Evolutionary conservation across 805 yeast genomes (phyloP), one percentile per base, ranked within the genome.

Genomic region (Metschnikowia kofuensis): DNA sequence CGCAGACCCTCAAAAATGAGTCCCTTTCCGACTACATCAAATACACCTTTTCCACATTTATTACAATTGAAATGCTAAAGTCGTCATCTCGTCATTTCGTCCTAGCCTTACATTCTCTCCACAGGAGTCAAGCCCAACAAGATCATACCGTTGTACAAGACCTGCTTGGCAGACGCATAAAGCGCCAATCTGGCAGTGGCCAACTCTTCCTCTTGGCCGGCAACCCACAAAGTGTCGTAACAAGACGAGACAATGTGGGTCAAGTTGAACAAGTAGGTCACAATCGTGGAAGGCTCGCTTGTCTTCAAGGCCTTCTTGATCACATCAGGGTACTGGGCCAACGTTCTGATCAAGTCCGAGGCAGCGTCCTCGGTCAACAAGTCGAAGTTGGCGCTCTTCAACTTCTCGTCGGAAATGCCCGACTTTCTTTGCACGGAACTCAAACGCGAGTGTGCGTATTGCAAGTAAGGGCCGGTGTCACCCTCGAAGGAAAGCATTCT

Each of bases 401-500:
- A 68, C 45, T 76, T 69, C 28, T 70, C 75, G 16, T 70, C 67
- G 52, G 68, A 49, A 56, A 66, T 63, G 29, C 70, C 73, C 16
- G 96, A 82, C 60, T 88, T 89, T 76, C 98, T 86, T 72, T 89
- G 91, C 60, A 94, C 90, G 7, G 97, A 90, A 72, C 95, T 82
- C 66, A 94, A 82, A 72, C 99, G 88, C 16, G 98, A 90, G 73
- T 94, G 99, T 39, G 99, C 98, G 65, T 94, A 94, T 72, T 94
- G 99, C 67, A 94, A 79, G 74, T 94, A 94, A 51, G 99, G 98
- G 67, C 99, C 99, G 49, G 99, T 94, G 72, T 94, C 99, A 72
- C 99, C 99, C 77, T 94, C 99, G 58, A 94, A 91, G 3, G 98
- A 89, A 40, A 87, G 79, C 97, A 94, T 94, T 76, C 99, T 87